Base-by-base conservation (phyloP, 2,329 filamentous ascomycete genomes). In the Ophiostoma montium region DNA sequence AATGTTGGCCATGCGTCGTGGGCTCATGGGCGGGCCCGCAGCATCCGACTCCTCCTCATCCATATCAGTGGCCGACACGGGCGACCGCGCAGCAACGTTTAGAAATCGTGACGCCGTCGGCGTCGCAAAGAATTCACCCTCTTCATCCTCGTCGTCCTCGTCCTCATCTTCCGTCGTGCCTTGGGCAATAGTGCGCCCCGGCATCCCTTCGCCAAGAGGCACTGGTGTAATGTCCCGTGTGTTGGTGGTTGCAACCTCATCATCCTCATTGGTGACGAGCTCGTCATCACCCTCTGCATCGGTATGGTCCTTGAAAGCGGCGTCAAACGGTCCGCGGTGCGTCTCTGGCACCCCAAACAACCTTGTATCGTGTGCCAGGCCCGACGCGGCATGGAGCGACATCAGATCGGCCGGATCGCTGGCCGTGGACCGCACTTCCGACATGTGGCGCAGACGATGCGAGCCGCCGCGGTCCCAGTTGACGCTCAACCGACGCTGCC, bases 271-370 rank as follows among this genome's bases (percentile, higher is more conserved):
- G 3, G 84, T 89, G 12, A 85, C 75, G n/a, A 89, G 69, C 62
- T 95, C 89, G 58, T 95, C 89, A 58, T 95, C 89, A 1, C 87
- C 86, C 60, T 94, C 87, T 7, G 82, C 86, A 58, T 92, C 86
- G 0, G 85, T 88, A 51, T 88, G 80, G 41, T 76, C 72, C 55
- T 73, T 74, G 46, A 70, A 67, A 21, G 68, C 58, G 67, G 72
- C 39, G 58, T 62, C 52, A 32, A 55, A 52, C 2, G 54, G 50
- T 3, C 51, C 47, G 3, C 35, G 49, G 11, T 45, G 68, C 18
- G 23, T 15, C 2, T 50, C 35, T 2, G 27, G 31, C 1, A 19
- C 35, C 5, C 48, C 46, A 12, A 35, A 44, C 30, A 39, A 38
- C 10, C 38, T 11, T 15, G 39, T 15, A 2, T 63, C 72, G 67